Base-by-base conservation (phyloP, 176 grass and related monocot genomes). In the Luzula sylvatica region DNA sequence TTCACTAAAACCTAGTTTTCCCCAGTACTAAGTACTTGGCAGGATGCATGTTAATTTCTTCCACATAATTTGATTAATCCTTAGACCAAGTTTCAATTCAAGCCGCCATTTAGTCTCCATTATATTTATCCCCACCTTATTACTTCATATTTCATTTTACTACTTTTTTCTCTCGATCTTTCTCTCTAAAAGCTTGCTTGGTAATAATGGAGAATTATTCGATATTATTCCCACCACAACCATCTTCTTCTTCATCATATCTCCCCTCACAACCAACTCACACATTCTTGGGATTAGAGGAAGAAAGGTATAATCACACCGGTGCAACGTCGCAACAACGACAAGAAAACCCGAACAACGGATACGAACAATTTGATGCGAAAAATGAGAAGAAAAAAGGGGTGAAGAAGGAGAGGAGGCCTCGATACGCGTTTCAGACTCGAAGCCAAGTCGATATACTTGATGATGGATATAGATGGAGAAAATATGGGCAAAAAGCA, bases 401-500 rank as follows among this genome's bases (percentile, higher is more conserved):
- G 0, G 56, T 75, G 61, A 82, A 82, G 69, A 94, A 78, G 82
- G 87, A 81, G 56, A 71, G 74, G 46, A 69, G 55, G 38, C 77
- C 82, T 2, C 74, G 82, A 7, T 94, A 54, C 38, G 87, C 78
- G 1, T 94, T 94, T 60, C 87, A 94, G 75, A 94, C 87, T 6
- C 74, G 87, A 41, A 94, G 87, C 74, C 82, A 94, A 71, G 82
- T 82, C 0, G 82, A 94, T 65, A 94, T 94, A 63, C 87, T 94
- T 35, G 87, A 94, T 42, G 87, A 94, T 38, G 87, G 87, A 22
- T 94, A 94, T 55, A 71, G 87, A 68, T 94, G 87, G 87, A 86
- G 87, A 58, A 94, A 94, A 55, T 94, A 94, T 66, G 87, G 87
- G 3, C 87, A 94, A 75, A 94, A 94, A 48, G 87, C 87, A 21